A percentile compares a stretch with the other conserved stretches of the same genome.
Evolutionary conservation across 495 filamentous ascomycete genomes (phyloP).

Genomic region (Hypomontagnella monticulosa): DNA sequence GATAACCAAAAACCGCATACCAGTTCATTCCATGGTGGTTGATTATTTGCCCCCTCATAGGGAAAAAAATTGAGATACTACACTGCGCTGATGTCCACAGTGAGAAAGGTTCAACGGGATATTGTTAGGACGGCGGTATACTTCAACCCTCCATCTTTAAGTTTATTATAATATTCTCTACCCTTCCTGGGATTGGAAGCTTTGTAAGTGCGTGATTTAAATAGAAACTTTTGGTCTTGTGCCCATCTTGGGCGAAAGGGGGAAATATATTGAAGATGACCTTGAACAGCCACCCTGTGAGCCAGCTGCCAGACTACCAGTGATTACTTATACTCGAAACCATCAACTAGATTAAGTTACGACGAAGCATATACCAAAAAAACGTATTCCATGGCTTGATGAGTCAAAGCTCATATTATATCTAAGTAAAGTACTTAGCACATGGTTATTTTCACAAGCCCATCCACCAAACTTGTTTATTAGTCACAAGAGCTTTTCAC

Average conservation of each 20-base stretch:
- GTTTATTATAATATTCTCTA: too few relatives aligned
- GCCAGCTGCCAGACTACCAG: neutral
- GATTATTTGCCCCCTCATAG: too few relatives aligned
- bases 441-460: neutral
- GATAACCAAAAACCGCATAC: too few relatives aligned
- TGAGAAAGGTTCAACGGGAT: too few relatives aligned
- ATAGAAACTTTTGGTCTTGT: constrained; percentile 19
- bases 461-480: neutral
- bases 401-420: neutral
- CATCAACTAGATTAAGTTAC: neutral
- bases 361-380: constrained; percentile 5
- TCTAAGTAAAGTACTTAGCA: neutral
- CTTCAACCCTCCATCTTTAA: too few relatives aligned
- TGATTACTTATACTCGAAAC: neutral
- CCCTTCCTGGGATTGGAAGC: neutral
- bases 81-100: too few relatives aligned
- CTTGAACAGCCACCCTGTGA: neutral
- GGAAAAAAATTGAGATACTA: too few relatives aligned
- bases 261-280: constrained; percentile 2
- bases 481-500: constrained; percentile 18
- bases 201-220: constrained; percentile 17
- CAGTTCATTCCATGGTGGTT: too few relatives aligned
- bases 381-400: neutral
- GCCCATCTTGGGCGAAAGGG: neutral
- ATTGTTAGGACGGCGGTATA: too few relatives aligned